Base-by-base conservation (phyloP, 225 moss, liverwort and hornwort species). In the Bryum argenteum region DNA sequence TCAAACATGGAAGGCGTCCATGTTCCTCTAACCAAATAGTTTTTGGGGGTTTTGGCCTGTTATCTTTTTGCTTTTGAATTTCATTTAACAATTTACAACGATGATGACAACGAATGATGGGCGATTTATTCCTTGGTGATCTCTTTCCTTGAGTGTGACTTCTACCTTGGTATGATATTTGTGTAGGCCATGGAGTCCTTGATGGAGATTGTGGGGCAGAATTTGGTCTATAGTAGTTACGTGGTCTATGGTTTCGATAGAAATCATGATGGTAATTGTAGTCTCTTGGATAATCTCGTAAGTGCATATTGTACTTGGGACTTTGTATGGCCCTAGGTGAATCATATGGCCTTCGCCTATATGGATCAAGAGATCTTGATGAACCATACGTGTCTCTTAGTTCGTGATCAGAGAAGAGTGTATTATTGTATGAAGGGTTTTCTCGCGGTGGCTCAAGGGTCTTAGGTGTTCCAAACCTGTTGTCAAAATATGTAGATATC, bases 81-180 rank as follows among this genome's bases (percentile, higher is more conserved):
- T 80, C 70, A 20, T 83, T 78, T 23, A 87, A 13, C 8, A 73
- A 8, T 10, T 78, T 78, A 9, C 78, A 75, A 9, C 10, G 66
- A 1, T 71, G 56, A 14, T 76, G 69, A 60, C 73, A 70, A 28
- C 22, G 1, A 60, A 68, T 41, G 2, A 39, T 1, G 0, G 76
- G 66, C 1, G 6, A 1, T 5, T 76, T 83, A 14, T 15, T 33
- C 33, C 37, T 1, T 15, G 48, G 14, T 33, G 15, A 71, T 51
- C 26, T 48, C n/a, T 56, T 79, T 5, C 50, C 22, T 58, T 28
- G 50, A 41, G 57, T 68, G 2, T 62, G 45, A 40, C 50, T 15
- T 54, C 21, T 69, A 10, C 62, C 11, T 57, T 52, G 58, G 22
- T 69, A 72, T 9, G 6, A 38, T 22, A n/a, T 23, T 8, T 63